Conservation (phyloP, 345 rosid species). For the Xanthoceras sorbifolium region DNA sequence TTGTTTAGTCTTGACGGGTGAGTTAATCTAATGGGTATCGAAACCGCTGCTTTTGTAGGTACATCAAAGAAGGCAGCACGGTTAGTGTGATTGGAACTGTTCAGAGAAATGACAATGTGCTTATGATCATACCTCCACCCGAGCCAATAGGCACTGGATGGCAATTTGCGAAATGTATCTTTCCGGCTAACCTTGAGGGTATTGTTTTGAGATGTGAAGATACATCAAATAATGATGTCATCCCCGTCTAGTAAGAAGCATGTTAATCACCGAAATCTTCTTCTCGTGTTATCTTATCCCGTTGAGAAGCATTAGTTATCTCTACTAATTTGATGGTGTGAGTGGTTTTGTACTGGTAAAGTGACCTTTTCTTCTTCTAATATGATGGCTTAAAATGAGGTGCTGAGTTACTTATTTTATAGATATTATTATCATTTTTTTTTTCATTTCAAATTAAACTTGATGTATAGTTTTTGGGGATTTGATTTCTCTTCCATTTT, state of each 20-base stretch:
- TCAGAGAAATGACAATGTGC: conserved; percentile 91
- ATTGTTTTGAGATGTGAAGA: conserved; percentile 95
- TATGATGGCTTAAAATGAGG: conserved; percentile 12
- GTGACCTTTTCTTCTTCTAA: not conserved
- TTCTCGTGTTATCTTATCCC: not conserved
- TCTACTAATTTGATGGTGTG: conserved; percentile 26
- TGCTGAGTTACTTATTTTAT: conserved; percentile 5
- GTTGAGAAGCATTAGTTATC: not conserved
- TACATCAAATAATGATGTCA: conserved; percentile 82
- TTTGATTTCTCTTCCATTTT: conserved; percentile 11
- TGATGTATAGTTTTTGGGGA: conserved; percentile 23
- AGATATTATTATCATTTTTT: not conserved
- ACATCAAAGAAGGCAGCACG: conserved; percentile 97
- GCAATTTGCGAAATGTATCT: conserved; percentile 80
- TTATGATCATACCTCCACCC: conserved; percentile 88
- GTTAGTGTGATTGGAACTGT: conserved; percentile 96
- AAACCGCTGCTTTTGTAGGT: conserved; percentile 42
- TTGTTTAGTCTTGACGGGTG: not conserved
- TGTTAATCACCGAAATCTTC: not conserved
- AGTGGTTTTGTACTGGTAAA: conserved; percentile 21
- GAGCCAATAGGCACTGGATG: conserved; percentile 89
- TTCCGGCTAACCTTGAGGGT: conserved; percentile 90
- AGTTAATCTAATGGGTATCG: not conserved
- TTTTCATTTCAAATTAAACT: not conserved
- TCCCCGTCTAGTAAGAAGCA: conserved; percentile 65